phyloP scores from a whole-genome alignment of 2,329 filamentous ascomycete genomes.

The Sclerotiophoma versabilis region DNA sequence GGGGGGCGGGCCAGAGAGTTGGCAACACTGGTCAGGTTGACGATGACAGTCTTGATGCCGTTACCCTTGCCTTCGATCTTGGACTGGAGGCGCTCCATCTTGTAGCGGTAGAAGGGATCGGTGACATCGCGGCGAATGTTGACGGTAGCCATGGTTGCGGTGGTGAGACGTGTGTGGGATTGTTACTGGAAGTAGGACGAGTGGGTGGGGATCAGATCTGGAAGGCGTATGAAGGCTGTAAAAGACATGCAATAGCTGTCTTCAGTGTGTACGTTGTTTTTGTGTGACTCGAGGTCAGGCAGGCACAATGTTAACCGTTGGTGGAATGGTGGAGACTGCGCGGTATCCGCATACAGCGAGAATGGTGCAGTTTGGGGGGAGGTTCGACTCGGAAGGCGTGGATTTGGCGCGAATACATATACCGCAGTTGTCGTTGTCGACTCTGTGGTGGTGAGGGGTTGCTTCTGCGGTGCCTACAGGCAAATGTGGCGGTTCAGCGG shows the following conservation, averaged over 20 bases:
- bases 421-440: conserved; percentile 63
- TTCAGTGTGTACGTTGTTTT: conserved; percentile 25
- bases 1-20: conserved; percentile 90
- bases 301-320: conserved; percentile 78
- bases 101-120: conserved; percentile 99
- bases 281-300: conserved; percentile 51
- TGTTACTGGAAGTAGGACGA: conserved; percentile 11
- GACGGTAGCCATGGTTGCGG: conserved; percentile 89
- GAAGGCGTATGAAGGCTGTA: conserved; percentile 61
- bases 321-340: conserved; percentile 88
- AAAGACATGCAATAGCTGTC: conserved; percentile 67
- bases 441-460: conserved; percentile 40
- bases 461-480: conserved; percentile 36
- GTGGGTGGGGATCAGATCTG: conserved; percentile 26
- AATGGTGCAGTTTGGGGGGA: conserved; percentile 95
- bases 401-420: conserved; percentile 99
- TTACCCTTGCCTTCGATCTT: conserved; percentile 99
- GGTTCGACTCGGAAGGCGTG: conserved; percentile 92
- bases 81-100: conserved; percentile 98
- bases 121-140: conserved; percentile 97
- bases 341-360: conserved; percentile 94
- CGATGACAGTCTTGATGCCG: conserved; percentile 98
- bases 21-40: conserved; percentile 94
- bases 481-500: conserved; percentile 45
- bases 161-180: conserved; percentile 45